Base-by-base conservation (phyloP, 768 basidiomycete species). In the Lyophyllum atratum region DNA sequence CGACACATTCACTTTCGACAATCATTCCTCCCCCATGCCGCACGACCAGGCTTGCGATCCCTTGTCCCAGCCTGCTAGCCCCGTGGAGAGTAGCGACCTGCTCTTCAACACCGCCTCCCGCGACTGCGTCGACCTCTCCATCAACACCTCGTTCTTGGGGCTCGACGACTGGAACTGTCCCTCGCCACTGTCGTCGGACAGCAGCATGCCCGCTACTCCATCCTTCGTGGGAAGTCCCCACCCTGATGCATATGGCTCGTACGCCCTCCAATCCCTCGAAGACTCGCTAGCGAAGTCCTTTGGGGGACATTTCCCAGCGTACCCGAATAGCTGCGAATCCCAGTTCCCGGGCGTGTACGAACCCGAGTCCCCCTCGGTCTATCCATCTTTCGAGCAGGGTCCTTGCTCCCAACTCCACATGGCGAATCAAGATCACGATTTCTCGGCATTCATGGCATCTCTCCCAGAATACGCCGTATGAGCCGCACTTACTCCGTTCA, bases 1-100 rank as follows among this genome's bases (percentile, higher is more conserved):
- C 55, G 70, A 69, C 56, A 61, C 72, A 45, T 81, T 81, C 69
- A 75, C 80, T 42, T 83, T 81, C 68, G 72, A 79, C 58, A 75
- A 70, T 50, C 62, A 72, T 29, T 53, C 67, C 1, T 68, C 74
- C 7, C 74, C 74, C 1, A 25, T 67, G 8, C 64, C 71, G 3
- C 52, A 66, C 5, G 74, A 70, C 56, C 63, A 52, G 33, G n/a
- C 72, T 4, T 68, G 65, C 60, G 67, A 69, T 50, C 66, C 68
- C 11, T 58, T 68, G 34, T 63, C 68, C 31, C 62, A 65, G 24
- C 62, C 62, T 12, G 46, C 67, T 28, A 68, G 60, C 28, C 63
- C 68, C 15, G 55, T 64, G 49, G 59, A 62, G 10, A 42, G 28
- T 22, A 43, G 37, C 33, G 54, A 52, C 42, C 17, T 58, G n/a